A percentile compares a stretch with the other conserved stretches of the same genome.
Evolutionary conservation across 306 rosid species (phyloP).

Genomic region (Quercus agrifolia): DNA sequence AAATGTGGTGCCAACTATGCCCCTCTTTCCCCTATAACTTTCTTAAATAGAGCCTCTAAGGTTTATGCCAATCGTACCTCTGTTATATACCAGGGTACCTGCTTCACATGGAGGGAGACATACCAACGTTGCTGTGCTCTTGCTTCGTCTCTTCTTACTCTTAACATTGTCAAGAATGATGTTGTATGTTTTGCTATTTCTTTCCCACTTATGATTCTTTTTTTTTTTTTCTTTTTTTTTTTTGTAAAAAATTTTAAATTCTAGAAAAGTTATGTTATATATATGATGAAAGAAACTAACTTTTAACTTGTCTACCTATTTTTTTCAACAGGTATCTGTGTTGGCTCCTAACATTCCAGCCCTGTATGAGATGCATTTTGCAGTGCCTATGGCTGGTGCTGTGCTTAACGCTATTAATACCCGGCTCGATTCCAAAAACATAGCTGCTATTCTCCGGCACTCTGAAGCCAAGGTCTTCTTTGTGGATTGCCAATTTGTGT

Average conservation of each 20-base stretch:
- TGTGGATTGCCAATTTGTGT: slow-evolving; percentile 64
- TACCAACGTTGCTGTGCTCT: slow-evolving; percentile 73
- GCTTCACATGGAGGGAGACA: slow-evolving; percentile 81
- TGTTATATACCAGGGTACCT: slow-evolving; percentile 47
- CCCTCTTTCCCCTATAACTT: slow-evolving; percentile 66
- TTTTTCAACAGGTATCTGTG: slow-evolving; percentile 59
- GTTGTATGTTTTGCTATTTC: slow-evolving; percentile 48
- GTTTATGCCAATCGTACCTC: slow-evolving; percentile 61
- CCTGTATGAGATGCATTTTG: slow-evolving; percentile 95
- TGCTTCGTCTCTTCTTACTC: slow-evolving; percentile 74
- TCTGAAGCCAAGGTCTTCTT: slow-evolving; percentile 73
- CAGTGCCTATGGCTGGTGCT: slow-evolving; percentile 92
- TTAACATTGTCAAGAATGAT: slow-evolving; percentile 45
- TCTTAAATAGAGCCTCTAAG: slow-evolving; percentile 61
- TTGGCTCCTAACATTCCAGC: slow-evolving; percentile 93
- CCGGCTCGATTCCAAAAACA: slow-evolving; percentile 65
- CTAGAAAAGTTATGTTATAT: too few relatives aligned
- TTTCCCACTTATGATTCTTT: neutral
- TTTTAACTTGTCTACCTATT: neutral
- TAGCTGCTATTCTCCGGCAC: slow-evolving; percentile 74
- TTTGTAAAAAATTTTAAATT: too few relatives aligned
- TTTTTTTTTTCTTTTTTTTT: neutral
- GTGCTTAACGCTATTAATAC: slow-evolving; percentile 76
- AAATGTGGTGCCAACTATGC: slow-evolving; percentile 64
- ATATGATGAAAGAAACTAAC: neutral